Conservation (phyloP, 176 grass and related monocot genomes). For the Puya raimondii region DNA sequence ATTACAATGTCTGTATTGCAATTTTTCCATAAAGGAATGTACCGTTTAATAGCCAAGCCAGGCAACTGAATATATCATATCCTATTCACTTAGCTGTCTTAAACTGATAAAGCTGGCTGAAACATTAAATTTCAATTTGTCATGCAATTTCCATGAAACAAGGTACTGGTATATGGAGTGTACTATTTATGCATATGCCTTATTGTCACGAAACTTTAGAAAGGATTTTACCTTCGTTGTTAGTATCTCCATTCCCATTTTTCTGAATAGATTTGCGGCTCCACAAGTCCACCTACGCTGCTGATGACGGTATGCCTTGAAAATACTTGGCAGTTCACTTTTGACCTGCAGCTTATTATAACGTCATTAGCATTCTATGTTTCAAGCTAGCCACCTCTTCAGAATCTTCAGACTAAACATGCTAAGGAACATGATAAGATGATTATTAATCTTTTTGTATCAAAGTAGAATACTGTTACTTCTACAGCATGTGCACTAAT, state of each 20-base stretch:
- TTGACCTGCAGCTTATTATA: conserved; percentile 52
- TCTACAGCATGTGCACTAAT: neutral
- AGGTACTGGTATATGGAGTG: neutral
- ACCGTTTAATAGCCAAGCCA: neutral
- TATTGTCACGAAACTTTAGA: neutral
- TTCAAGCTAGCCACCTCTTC: neutral
- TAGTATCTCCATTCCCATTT: conserved; percentile 52
- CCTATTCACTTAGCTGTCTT: neutral
- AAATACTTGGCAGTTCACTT: conserved; percentile 82
- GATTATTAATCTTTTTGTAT: neutral
- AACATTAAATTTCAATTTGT: neutral
- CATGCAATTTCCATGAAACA: neutral
- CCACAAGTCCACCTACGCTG: conserved; percentile 95
- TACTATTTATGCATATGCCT: neutral
- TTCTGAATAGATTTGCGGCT: conserved; percentile 85
- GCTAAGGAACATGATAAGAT: neutral
- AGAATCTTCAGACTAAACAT: neutral
- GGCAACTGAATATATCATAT: neutral
- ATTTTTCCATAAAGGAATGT: neutral
- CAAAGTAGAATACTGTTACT: neutral
- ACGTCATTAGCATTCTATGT: neutral
- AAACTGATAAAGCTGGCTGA: neutral
- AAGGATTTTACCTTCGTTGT: conserved; percentile 38
- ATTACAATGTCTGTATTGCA: neutral
- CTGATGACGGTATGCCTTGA: conserved; percentile 82